These are phyloP conservation scores for Alisma plantagoaquatica DNA, from an alignment of 106 monocot genomes.

Conservation along the genomic window DNA sequence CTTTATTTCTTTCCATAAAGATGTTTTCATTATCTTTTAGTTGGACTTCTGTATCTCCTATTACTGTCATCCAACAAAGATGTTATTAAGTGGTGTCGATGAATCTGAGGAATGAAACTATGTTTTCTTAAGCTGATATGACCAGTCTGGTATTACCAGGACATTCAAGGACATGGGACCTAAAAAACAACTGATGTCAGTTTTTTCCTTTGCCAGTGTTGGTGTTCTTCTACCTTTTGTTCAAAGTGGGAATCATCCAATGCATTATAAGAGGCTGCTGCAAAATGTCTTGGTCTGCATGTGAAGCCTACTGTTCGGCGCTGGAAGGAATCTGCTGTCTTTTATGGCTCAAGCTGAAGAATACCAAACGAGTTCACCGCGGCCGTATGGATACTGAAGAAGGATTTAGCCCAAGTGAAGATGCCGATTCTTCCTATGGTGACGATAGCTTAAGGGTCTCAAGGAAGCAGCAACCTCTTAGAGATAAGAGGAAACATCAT, in stretches of 20 bases:
- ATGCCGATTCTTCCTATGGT: conserved; percentile 5
- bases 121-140: no score
- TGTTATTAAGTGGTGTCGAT: no score
- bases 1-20: background rate
- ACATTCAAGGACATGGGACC: no score
- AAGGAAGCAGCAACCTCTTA: conserved; percentile 22
- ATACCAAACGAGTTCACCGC: conserved; percentile 45
- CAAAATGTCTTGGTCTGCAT: conserved; percentile 70
- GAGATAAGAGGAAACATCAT: conserved; percentile 43
- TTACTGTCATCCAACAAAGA: no score
- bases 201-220: no score
- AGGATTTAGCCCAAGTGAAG: conserved; percentile 30
- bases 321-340: conserved; percentile 49
- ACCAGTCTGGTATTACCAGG: no score
- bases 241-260: conserved; percentile 66
- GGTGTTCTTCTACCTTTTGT: conserved; percentile 64
- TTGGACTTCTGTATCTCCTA: no score
- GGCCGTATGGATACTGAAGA: conserved; percentile 52
- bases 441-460: background rate
- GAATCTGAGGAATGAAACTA: no score
- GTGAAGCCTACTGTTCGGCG: conserved; percentile 49
- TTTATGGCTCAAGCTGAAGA: conserved; percentile 67
- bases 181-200: no score
- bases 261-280: conserved; percentile 58
- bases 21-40: no score